Conservation (phyloP, 345 rosid genomes). For the Heritiera littoralis region DNA sequence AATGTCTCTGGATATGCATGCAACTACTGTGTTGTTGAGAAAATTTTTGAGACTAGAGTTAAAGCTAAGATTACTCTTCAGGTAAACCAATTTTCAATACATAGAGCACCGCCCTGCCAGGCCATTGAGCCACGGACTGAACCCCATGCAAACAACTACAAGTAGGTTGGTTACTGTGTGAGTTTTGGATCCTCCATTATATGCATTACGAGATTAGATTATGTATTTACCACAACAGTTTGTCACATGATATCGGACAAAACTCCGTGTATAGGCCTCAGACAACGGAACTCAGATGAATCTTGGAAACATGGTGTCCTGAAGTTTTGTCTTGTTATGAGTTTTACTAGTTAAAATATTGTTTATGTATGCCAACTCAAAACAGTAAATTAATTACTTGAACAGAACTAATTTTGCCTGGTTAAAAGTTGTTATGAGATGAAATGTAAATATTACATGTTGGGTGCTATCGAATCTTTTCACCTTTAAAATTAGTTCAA, state of each 20-base stretch:
- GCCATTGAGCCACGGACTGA: slow-evolving; percentile 78
- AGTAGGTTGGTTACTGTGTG: slow-evolving; percentile 61
- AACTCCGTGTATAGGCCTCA: slow-evolving; percentile 12
- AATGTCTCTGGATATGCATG: slow-evolving; percentile 30
- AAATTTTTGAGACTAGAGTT: background rate
- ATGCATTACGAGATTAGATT: slow-evolving; percentile 31
- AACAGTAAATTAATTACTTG: background rate
- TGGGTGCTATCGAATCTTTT: too few relatives aligned
- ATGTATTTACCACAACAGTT: slow-evolving; percentile 25
- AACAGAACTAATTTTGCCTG: background rate
- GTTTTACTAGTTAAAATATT: background rate
- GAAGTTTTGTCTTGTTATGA: slow-evolving; percentile 19
- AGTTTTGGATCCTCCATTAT: slow-evolving; percentile 36
- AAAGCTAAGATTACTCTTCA: background rate
- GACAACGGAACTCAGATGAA: slow-evolving; percentile 9
- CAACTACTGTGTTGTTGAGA: slow-evolving; percentile 21
- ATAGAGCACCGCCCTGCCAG: slow-evolving; percentile 50
- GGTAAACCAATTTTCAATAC: slow-evolving; percentile 36
- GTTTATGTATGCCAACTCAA: background rate
- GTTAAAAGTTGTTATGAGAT: background rate
- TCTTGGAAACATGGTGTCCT: slow-evolving; percentile 17
- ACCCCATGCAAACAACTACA: slow-evolving; percentile 17
- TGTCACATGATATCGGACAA: slow-evolving; percentile 24
- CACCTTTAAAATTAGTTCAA: too few relatives aligned
- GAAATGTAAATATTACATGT: background rate